These are phyloP conservation scores for Phytophthora podocarpi DNA, from an alignment of 352 stramenopile species.

Conservation along the genomic window DNA sequence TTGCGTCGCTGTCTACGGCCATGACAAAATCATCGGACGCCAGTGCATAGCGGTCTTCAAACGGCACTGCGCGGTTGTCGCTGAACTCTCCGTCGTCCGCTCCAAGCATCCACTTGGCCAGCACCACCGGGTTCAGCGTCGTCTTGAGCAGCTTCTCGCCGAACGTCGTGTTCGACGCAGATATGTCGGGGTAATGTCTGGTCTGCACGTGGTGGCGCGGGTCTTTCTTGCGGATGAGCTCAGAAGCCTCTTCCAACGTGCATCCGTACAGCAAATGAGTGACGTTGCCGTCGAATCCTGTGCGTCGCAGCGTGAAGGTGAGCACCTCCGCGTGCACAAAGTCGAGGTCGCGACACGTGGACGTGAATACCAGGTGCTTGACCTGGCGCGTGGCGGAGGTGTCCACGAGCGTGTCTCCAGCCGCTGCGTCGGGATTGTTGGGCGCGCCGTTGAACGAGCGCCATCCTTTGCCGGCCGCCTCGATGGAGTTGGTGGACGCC, in stretches of 20 bases:
- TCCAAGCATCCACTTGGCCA: conserved; percentile 63
- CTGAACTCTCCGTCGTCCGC: conserved; percentile 26
- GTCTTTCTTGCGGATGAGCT: conserved; percentile 60
- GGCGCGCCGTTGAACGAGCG: conserved; percentile 18
- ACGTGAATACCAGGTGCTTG: conserved; percentile 78
- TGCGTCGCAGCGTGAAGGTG: conserved; percentile 62
- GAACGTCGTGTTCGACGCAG: conserved; percentile 40
- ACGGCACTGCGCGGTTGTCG: conserved; percentile 16
- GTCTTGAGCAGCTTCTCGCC: conserved; percentile 67
- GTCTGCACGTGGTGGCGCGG: conserved; percentile 48
- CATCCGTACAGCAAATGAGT: conserved; percentile 83
- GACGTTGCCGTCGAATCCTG: conserved; percentile 59
- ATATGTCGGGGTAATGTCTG: conserved; percentile 47
- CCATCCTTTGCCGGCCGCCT: conserved; percentile 23
- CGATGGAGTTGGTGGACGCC: conserved; percentile 33
- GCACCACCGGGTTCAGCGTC: conserved; percentile 58
- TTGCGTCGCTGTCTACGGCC: conserved; percentile 78
- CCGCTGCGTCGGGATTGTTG: conserved; percentile 7
- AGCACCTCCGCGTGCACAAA: conserved; percentile 75
- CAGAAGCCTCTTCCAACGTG: conserved; percentile 34
- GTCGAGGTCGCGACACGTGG: conserved; percentile 65
- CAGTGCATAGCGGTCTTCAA: conserved; percentile 43
- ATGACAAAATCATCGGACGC: conserved; percentile 72
- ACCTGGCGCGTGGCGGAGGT: conserved; percentile 55
- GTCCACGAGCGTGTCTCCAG: conserved; percentile 31